Evolutionary conservation across 805 yeast genomes (phyloP), one percentile per base, ranked within the genome.

Genomic region (Vanderwaltozyma verrucispora): DNA sequence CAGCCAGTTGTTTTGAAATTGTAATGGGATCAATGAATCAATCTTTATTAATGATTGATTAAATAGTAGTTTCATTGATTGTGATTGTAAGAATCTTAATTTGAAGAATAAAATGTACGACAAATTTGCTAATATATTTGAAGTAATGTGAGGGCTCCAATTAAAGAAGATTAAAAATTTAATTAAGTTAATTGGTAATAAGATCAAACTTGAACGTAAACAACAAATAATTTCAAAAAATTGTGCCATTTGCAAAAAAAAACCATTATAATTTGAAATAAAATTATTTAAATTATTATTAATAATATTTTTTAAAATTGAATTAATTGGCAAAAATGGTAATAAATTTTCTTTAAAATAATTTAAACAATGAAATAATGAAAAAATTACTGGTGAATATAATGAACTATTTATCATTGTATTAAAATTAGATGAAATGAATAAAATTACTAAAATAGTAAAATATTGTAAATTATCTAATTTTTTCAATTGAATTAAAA

Each of bases 381-480:
- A 76, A 56, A 69, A 80, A 35, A 79, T 68, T 14, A 71, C 67
- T 50, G 78, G 80, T 21, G 86, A 77, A 44, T 75, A 65, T 41
- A 77, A 59, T 3, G 77, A 66, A 42, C 72, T 73, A 5, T 64
- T 50, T 27, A 72, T 52, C 44, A 66, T 49, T 60, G 53, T 46
- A 3, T 32, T 47, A 53, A 68, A 45, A 60, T 68, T 28, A 64
- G 75, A 57, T 63, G 68, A 58, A 52, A 65, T 56, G 63, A 51
- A 61, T 48, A 51, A 63, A 27, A 45, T 62, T 46, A 62, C 51
- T 47, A 66, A 65, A 44, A 72, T 50, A 16, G 68, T 50, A 39
- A 80, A 65, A 54, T 80, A 80, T 44, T 78, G 84, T 39, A 74
- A 63, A 53, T 80, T 80, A 53, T 77, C 85, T 55, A 79, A 48